These are phyloP conservation scores for Ophiostoma quercus DNA, from an alignment of 2,329 filamentous ascomycete species.

Conservation along the genomic window DNA sequence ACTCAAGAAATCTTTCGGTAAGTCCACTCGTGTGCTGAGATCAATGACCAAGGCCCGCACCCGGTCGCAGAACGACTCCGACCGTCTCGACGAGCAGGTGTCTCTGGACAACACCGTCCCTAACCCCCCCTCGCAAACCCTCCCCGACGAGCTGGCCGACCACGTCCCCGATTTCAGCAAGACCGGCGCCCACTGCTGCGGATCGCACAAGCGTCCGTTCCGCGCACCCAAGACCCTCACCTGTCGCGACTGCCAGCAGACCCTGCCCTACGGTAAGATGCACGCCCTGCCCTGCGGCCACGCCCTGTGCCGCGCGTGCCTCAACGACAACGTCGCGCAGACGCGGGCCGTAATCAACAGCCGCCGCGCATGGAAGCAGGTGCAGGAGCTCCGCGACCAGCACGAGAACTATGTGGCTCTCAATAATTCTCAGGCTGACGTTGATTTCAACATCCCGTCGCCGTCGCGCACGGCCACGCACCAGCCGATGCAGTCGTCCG, in stretches of 20 bases:
- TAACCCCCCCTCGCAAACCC: not conserved
- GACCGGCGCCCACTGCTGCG: slow-evolving; percentile 13
- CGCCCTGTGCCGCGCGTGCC: slow-evolving; percentile 23
- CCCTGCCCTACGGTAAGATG: not conserved
- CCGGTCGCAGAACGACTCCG: not conserved
- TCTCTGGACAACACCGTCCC: not conserved
- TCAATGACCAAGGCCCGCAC: not conserved
- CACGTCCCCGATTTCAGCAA: not conserved
- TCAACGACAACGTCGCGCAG: slow-evolving; percentile 1
- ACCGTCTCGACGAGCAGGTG: not conserved
- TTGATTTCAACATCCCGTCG: not conserved
- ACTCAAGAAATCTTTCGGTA: not conserved
- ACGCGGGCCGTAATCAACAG: not conserved
- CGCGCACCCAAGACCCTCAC: not conserved
- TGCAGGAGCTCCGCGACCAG: not conserved
- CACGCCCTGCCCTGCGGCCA: slow-evolving; percentile 25
- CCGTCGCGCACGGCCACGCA: not conserved
- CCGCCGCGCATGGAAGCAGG: not conserved
- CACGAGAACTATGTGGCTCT: not conserved
- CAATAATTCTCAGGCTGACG: not conserved
- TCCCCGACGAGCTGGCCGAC: not conserved
- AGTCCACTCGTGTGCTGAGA: not conserved
- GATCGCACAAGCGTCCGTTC: not conserved
- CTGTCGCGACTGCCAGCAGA: slow-evolving; percentile 21
- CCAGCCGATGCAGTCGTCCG: not conserved